phyloP scores from a whole-genome alignment of 352 stramenopile species.

The Phytophthora sansomeana region DNA sequence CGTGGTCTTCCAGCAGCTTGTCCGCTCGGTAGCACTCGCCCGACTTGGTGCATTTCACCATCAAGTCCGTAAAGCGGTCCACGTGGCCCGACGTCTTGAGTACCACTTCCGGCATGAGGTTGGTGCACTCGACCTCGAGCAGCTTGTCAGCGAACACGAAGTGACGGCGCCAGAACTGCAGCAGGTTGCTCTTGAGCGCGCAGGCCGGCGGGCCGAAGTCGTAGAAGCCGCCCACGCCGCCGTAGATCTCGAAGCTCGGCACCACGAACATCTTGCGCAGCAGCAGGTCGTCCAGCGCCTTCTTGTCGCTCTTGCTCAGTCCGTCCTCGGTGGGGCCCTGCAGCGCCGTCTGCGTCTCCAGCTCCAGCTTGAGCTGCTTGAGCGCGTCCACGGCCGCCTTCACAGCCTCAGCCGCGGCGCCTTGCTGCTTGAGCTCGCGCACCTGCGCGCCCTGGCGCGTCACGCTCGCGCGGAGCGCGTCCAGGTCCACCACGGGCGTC shows the following conservation, averaged over 20 bases:
- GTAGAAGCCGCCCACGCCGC: slow-evolving; percentile 98
- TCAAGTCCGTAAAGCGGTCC: slow-evolving; percentile 99
- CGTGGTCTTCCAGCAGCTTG: slow-evolving; percentile 99
- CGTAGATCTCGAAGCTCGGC: slow-evolving; percentile 99
- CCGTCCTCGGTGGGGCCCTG: slow-evolving; percentile 68
- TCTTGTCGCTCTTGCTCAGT: slow-evolving; percentile 84
- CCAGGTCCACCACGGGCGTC: slow-evolving; percentile 84
- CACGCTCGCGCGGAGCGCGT: slow-evolving; percentile 94
- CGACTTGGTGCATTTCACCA: slow-evolving; percentile 98
- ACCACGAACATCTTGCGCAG: slow-evolving; percentile 99
- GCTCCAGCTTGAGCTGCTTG: slow-evolving; percentile 93
- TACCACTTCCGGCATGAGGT: slow-evolving; percentile 97
- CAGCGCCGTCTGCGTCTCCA: slow-evolving; percentile 84
- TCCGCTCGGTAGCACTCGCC: slow-evolving; percentile 99
- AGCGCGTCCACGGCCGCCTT: slow-evolving; percentile 94
- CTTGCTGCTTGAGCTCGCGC: slow-evolving; percentile 97
- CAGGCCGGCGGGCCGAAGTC: slow-evolving; percentile 97
- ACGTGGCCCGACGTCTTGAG: slow-evolving; percentile 99
- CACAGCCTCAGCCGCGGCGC: slow-evolving; percentile 82
- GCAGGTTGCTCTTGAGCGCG: slow-evolving; percentile 97
- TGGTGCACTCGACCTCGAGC: slow-evolving; percentile 99
- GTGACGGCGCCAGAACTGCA: slow-evolving; percentile 97
- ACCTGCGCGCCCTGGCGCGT: slow-evolving; percentile 96
- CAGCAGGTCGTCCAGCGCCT: slow-evolving; percentile 97
- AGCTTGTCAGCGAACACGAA: slow-evolving; percentile 99